Evolutionary conservation across 192 early-diverging fungal species (phyloP), one percentile per base, ranked within the genome.

Genomic region (Nowakowskiella sp.): DNA sequence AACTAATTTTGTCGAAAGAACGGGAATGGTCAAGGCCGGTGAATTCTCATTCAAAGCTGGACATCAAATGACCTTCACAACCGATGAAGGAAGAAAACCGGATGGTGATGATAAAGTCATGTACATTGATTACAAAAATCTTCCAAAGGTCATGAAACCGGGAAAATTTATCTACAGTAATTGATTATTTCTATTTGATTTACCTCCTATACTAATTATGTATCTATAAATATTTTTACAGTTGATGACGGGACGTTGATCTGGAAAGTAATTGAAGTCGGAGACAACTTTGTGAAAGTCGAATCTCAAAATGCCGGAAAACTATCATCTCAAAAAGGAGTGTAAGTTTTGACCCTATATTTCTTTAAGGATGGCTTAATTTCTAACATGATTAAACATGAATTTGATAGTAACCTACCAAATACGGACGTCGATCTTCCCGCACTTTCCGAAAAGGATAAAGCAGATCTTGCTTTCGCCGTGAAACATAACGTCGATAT

Each of bases 401-500:
- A 39, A 13, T 13, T 39, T 19, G 86, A 85, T 58, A 84, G 88
- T 44, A 89, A 89, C 60, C 69, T 91, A 44, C 87, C 87, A 9
- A 70, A 74, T 22, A 87, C 87, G 9, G 64, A 75, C 45, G 87
- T 89, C 19, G 87, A 89, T 57, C 72, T 91, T 44, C 89, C 89
- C 1, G 87, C 89, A 1, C 74, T 91, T 31, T 88, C 87, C 3
- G 85, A 81, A 29, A 91, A 91, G 76, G 89, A 91, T 65, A 86
- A 85, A 69, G 54, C 62, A 1, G 89, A 91, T 53, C 58, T 91
- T 45, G 51, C 60, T 23, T 91, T 91, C 74, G 89, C 86, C 55
- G 82, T 91, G 45, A 75, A 88, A 72, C 83, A 89, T 66, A 75
- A 79, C 30, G 86, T 91, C 9, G 89, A 91, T 60, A 81, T 91